Conservation (phyloP, 768 basidiomycete species). For the Leccinellum albellum region DNA sequence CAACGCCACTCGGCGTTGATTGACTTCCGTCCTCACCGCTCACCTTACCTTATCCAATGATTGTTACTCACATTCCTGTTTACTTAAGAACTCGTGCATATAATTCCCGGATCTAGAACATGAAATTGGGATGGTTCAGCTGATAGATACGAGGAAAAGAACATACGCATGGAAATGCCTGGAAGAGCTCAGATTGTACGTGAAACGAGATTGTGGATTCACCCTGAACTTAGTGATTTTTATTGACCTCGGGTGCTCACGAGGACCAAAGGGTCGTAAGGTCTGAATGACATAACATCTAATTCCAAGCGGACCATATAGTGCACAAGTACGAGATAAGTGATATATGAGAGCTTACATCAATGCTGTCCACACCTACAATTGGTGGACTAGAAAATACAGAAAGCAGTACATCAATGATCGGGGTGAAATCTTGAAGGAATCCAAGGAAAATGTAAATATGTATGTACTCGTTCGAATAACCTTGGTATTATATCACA, state of each 20-base stretch:
- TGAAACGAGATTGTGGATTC: not conserved
- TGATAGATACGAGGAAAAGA: not conserved
- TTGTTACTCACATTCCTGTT: not conserved
- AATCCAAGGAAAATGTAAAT: not conserved
- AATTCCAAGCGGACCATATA: not conserved
- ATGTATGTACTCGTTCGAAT: not conserved
- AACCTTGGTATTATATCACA: slow-evolving; percentile 11
- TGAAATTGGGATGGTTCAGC: not conserved
- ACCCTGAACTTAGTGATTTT: not conserved
- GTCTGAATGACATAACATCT: not conserved
- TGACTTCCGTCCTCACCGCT: not conserved
- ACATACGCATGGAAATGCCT: not conserved
- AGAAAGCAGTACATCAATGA: not conserved
- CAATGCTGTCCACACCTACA: not conserved
- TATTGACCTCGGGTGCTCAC: not conserved
- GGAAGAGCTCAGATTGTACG: not conserved
- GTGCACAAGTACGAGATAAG: not conserved
- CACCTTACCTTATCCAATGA: not conserved
- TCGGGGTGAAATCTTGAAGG: not conserved
- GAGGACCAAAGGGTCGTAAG: not conserved
- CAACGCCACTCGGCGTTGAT: not conserved
- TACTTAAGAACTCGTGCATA: not conserved
- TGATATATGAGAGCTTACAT: not conserved
- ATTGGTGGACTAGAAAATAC: slow-evolving; percentile 1
- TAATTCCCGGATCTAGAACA: not conserved